A percentile compares a stretch with the other conserved stretches of the same genome.
These are phyloP conservation scores for Ceratocystis smalleyi DNA, from an alignment of 2,329 filamentous ascomycete genomes.

Conservation along the genomic window DNA sequence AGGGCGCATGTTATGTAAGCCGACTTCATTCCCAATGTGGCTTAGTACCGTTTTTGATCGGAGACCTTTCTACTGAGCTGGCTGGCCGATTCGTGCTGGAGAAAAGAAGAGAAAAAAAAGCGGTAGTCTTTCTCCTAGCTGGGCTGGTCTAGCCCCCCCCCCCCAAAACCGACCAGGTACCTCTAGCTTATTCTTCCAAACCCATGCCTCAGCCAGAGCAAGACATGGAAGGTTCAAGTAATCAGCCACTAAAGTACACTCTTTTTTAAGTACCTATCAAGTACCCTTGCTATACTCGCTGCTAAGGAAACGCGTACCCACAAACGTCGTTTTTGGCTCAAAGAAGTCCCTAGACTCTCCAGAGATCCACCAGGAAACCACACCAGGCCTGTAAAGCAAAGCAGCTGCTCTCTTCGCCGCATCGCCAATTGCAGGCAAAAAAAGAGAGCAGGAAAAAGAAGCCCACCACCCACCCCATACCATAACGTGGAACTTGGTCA, in stretches of 20 bases:
- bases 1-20: neutral
- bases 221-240: neutral
- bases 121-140: neutral
- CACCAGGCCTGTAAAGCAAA: neutral
- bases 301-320: neutral
- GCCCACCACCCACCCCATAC: constrained; percentile 4
- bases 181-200: neutral
- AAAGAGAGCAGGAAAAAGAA: neutral
- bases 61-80: neutral
- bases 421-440: neutral
- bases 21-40: neutral
- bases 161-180: neutral
- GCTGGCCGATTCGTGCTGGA: neutral
- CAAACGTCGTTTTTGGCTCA: neutral
- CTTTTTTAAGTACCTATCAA: neutral
- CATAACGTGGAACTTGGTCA: neutral
- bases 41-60: neutral
- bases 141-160: neutral
- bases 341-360: neutral
- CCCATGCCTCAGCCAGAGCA: neutral
- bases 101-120: neutral
- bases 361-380: constrained; percentile 1
- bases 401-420: neutral
- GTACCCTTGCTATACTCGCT: neutral
- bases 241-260: neutral